Percentiles rank a stretch among this genome's conserved stretches.
Evolutionary conservation across 2,329 filamentous ascomycete genomes (phyloP).

Genomic region (Dryadomyces quercivorus): DNA sequence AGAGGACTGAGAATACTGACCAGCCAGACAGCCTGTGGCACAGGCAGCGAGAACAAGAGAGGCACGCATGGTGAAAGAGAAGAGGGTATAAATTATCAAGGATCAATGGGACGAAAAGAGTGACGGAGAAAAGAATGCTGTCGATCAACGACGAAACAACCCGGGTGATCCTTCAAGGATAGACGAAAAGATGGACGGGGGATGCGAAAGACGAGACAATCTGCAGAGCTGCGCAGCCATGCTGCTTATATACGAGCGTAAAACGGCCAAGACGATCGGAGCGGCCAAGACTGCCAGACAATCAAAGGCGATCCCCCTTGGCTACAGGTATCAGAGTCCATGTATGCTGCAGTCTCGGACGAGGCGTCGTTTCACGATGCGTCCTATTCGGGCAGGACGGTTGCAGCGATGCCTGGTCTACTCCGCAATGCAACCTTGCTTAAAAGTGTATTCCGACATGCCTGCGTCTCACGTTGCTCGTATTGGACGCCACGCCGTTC

Average conservation of each 20-base stretch:
- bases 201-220: neutral
- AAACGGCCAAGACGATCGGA: too few species aligned
- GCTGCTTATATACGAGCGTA: too few species aligned
- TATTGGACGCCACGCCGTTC: too few species aligned
- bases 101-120: neutral
- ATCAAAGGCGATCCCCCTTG: neutral
- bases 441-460: too few species aligned
- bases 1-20: too few species aligned
- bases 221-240: too few species aligned
- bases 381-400: neutral
- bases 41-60: conserved; percentile 7
- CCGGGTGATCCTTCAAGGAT: conserved; percentile 2
- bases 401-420: neutral
- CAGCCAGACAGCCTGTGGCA: conserved; percentile 7
- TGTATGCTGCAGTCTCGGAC: neutral
- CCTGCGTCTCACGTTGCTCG: too few species aligned
- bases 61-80: conserved; percentile 7
- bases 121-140: neutral
- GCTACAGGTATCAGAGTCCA: too few species aligned
- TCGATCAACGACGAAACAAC: conserved; percentile 10
- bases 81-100: too few species aligned
- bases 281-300: neutral
- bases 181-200: neutral
- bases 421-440: neutral
- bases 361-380: neutral